Evolutionary conservation across 2,329 filamentous ascomycete species (phyloP), one percentile per base, ranked within the genome.

Genomic region (Tolypocladium ovalisporum): DNA sequence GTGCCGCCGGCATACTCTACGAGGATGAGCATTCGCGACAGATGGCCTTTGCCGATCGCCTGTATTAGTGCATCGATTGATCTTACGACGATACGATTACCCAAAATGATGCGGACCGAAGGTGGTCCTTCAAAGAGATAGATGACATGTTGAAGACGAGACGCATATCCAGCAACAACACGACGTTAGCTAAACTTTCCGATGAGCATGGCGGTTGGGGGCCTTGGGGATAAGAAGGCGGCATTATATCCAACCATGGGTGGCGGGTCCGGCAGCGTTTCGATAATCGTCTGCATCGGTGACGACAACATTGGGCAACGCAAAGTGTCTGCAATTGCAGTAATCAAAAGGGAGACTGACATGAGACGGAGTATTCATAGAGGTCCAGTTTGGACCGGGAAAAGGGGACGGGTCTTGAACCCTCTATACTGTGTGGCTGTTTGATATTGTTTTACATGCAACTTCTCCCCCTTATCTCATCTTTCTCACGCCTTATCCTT

Each of bases 11-110:
- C 17, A 69, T 73, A 40, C 63, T 76, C 29, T 80, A 80, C 59
- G 76, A 76, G 27, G 76, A 78, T 32, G 74, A 75, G 4, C 71
- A 76, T 51, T 59, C 65, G 44, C 69, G 71, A 1, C 69, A 73
- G 12, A 68, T 79, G 62, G 62, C 71, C 36, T 77, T 77, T 61
- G 68, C 73, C 24, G 73, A 76, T 54, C 70, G 77, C 56, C 66
- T 79, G 62, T 78, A 76, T 62, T 77, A 65, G 71, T 56, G 29
- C 34, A 55, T 35, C 27, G 9, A 39, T 40, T 49, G 35, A 47
- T 49, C 40, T 54, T 44, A 62, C 54, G 57, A 65, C 56, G 57
- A 59, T 22, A 60, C 53, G 56, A 62, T 42, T 58, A 57, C 27
- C 27, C 27, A 40, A 29, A 12, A 52, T 13, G 47, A 35, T 39